Percentiles rank a stretch among this genome's conserved stretches.
These are phyloP conservation scores for Eucalyptus melliodora DNA, from an alignment of 345 rosid species.

Conservation along the genomic window DNA sequence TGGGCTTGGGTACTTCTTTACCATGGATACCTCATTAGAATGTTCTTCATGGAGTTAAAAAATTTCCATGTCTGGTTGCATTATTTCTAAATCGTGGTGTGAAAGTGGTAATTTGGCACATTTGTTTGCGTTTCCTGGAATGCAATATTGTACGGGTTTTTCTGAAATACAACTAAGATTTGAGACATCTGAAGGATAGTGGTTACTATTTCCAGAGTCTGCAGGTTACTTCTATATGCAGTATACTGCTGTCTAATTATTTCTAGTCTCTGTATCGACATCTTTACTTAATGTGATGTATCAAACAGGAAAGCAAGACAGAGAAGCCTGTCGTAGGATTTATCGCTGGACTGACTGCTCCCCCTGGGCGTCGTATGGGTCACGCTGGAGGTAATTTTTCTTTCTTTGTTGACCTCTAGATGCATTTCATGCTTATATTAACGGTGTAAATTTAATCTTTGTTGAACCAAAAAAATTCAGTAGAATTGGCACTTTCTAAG, in stretches of 20 bases:
- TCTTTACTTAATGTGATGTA: neutral
- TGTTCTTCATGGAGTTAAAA: neutral
- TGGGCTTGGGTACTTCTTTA: neutral
- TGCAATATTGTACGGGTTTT: neutral
- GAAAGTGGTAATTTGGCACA: neutral
- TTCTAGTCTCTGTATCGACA: neutral
- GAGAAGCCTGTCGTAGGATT: conserved; percentile 90
- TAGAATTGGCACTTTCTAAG: neutral
- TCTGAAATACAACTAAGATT: neutral
- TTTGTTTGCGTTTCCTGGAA: neutral
- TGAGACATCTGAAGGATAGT: neutral
- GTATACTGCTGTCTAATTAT: neutral
- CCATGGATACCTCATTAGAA: neutral
- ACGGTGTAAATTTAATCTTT: neutral
- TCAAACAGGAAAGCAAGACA: conserved; percentile 84
- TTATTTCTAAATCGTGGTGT: neutral
- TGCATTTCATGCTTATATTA: neutral
- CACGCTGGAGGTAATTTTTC: conserved; percentile 82
- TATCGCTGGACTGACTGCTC: conserved; percentile 97
- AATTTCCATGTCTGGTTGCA: neutral
- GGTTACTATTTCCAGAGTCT: neutral
- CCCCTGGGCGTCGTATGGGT: conserved; percentile 98
- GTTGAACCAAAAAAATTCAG: neutral
- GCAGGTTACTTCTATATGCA: neutral
- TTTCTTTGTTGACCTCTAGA: neutral